Base-by-base conservation (phyloP, 2,329 filamentous ascomycete species). In the Talaromyces sp. region DNA sequence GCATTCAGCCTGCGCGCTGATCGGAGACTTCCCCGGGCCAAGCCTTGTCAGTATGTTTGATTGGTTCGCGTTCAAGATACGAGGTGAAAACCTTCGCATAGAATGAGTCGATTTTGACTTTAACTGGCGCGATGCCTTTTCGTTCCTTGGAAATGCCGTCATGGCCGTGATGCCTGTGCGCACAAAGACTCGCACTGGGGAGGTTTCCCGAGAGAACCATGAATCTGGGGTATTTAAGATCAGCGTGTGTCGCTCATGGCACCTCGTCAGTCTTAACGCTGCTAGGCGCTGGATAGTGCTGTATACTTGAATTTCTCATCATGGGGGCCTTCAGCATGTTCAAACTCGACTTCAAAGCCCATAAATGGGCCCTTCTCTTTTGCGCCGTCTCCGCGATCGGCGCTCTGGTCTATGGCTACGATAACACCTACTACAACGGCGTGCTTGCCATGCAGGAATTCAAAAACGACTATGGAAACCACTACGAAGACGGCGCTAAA, bases 401-500 rank as follows among this genome's bases (percentile, higher is more conserved):
- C 8, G 54, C 54, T 8, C 54, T 56, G 2, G 54, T 56, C 33
- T 56, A 40, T 31, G 54, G 54, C 9, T 56, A 56, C 33, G 54
- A 56, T 9, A 56, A 56, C 12, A 56, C 54, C 6, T 56, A 56
- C 54, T 56, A 56, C 54, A 56, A 40, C 18, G 54, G 54, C 54
- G 40, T 56, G 7, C 54, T 56, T 8, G 54, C 33, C 10, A 56
- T 56, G 54, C 54, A 56, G n/a, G 16, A 40, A 10, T 56, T 56
- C 18, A 56, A 56, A 56, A 56, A 56, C 9, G 31, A 40, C 34
- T 56, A 40, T 30, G 54, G 54, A 14, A 42, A 34, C 6, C 34
- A 40, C 4, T 40, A 56, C 18, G 33, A 28, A 27, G 54, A 56
- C 23, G 54, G 54, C 34, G 54, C 54, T 12, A 56, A 40, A 42